phyloP scores from a whole-genome alignment of 805 yeast species.

The Metschnikowia colocasiae region DNA sequence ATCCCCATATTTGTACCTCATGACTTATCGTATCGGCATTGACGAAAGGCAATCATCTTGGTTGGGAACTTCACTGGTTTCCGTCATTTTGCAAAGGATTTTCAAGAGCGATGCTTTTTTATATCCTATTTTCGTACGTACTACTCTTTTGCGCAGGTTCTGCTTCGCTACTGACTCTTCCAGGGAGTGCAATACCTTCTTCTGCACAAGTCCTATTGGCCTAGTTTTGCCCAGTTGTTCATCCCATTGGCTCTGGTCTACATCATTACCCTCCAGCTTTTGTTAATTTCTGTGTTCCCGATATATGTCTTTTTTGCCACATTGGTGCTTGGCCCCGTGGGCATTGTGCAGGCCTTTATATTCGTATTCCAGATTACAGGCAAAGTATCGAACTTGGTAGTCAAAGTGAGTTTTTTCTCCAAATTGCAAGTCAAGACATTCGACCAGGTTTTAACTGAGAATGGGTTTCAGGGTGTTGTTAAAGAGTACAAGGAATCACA shows the following conservation, averaged over 20 bases:
- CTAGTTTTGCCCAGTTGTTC: conserved; percentile 39
- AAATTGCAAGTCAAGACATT: conserved; percentile 45
- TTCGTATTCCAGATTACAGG: conserved; percentile 43
- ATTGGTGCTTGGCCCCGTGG: conserved; percentile 49
- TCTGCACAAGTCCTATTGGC: conserved; percentile 44
- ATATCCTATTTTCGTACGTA: conserved; percentile 3
- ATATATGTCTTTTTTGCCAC: conserved; percentile 39
- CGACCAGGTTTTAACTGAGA: conserved; percentile 45
- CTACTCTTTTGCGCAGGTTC: not conserved
- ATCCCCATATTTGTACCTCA: not conserved
- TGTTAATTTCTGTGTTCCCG: conserved; percentile 43
- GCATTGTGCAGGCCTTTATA: conserved; percentile 43
- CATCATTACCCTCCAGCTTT: conserved; percentile 30
- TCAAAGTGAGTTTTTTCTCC: conserved; percentile 44
- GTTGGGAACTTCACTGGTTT: not conserved
- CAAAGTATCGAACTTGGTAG: conserved; percentile 39
- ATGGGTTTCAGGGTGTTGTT: conserved; percentile 45
- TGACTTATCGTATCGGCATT: not conserved
- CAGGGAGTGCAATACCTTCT: conserved; percentile 15
- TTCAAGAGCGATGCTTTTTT: conserved; percentile 1
- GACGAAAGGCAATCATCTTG: not conserved
- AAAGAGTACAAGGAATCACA: conserved; percentile 13
- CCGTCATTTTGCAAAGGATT: not conserved
- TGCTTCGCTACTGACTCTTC: conserved; percentile 3
- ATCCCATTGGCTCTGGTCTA: conserved; percentile 45